Base-by-base conservation (phyloP, 257 asterid genomes). In the Datura wrightii region DNA sequence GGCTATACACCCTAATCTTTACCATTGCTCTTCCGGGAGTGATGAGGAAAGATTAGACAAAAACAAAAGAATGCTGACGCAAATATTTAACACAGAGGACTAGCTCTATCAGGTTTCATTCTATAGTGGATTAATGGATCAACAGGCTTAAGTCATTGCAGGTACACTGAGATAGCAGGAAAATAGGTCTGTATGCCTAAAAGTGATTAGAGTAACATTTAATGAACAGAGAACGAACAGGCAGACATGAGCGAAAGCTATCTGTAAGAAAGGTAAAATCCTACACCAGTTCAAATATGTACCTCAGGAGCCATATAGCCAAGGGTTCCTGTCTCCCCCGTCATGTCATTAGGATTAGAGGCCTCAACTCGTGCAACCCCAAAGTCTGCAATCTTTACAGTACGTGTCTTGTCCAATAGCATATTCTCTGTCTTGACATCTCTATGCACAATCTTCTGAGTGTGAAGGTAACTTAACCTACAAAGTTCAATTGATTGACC, bases 221-320 rank as follows among this genome's bases (percentile, higher is more conserved):
- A 50, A 13, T 50, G 60, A 10, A 24, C 62, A 50, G 62, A 10
- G 4, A 76, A 31, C 63, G 31, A 76, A 31, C 46, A 76, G n/a
- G 59, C 41, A 79, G 63, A 56, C 5, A 31, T 69, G 54, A 14
- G 5, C 10, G 78, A 46, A 41, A 54, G 82, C 0, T 62, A 31
- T 66, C 31, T 3, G n/a, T 39, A 2, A 50, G 18, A 67, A 42
- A 36, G 79, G 82, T 14, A 52, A 24, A 50, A 52, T 1, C 62
- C 62, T 76, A 50, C 15, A 50, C 62, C 82, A 7, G 62, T 50
- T 76, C 44, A 76, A 78, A 10, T 54, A 42, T 37, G 52, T 89
- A 93, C 98, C 96, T 94, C 98, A 0, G 98, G 98, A 83, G 98
- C 98, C 98, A 94, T 94, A 90, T 94, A 94, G 63, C 98, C 98